Evolutionary conservation across 768 basidiomycete genomes (phyloP), one percentile per base, ranked within the genome.

Genomic region (Psilocybe tampanensis): DNA sequence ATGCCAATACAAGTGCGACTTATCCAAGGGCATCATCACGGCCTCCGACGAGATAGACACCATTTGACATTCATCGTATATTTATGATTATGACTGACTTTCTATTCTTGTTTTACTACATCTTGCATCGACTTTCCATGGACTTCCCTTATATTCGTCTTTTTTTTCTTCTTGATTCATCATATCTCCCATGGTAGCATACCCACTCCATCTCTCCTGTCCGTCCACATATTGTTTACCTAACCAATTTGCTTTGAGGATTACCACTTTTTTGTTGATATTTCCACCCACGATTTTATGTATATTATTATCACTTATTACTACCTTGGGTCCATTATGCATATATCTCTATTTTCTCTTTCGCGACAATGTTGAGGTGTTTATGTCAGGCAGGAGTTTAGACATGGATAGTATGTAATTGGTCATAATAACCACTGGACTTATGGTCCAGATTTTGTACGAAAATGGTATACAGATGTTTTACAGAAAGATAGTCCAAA

Each of bases 31-130:
- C 62, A 23, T 59, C 64, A 13, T 67, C 71, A 44, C 65, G 70
- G 17, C 71, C 72, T 33, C 73, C 74, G 23, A 72, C 73, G 8
- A 69, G 69, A 57, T 72, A 34, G 19, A 29, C 49, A 32, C 32
- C 12, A 9, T 12, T 44, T 29, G 47, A 48, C 26, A 17, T 19
- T 42, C 41, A 21, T 52, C 9, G 29, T 29, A 26, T 47, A 52
- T 44, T 36, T 23, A 33, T 39, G 52, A 51, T 22, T 52, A 29
- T 58, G 52, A 33, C 55, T 50, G 50, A 52, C 18, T 52, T 44
- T 52, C 44, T 54, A 29, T 43, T 55, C 21, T 52, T 44, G 47
- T 42, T 33, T 39, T 47, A 45, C 55, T 44, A 52, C 49, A 52
- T 60, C 43, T 51, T 49, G 50, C 44, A 49, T 52, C 18, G 36